These are phyloP conservation scores for Salix dunnii DNA, from an alignment of 345 rosid genomes.

Conservation along the genomic window DNA sequence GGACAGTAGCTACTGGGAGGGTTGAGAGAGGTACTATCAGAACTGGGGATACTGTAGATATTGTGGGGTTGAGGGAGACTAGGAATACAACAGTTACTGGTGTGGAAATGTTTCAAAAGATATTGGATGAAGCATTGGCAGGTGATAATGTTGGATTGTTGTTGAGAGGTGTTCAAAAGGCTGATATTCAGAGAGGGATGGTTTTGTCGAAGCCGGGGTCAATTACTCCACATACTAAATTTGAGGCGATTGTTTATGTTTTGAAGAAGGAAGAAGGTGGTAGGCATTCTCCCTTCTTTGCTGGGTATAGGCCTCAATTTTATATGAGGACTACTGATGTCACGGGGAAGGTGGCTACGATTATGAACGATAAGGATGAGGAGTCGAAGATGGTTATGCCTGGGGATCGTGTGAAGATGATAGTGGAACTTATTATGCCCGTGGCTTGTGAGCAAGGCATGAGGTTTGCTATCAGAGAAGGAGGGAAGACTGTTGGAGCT, in stretches of 20 bases:
- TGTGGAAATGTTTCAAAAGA: conserved; percentile 89
- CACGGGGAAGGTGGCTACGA: conserved; percentile 69
- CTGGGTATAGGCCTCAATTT: conserved; percentile 87
- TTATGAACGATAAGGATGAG: conserved; percentile 88
- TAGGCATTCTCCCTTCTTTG: conserved; percentile 83
- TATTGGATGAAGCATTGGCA: conserved; percentile 80
- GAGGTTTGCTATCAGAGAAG: conserved; percentile 97
- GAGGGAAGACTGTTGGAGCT: conserved; percentile 94
- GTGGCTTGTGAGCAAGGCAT: conserved; percentile 94
- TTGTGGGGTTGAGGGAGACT: conserved; percentile 83
- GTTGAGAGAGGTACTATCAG: conserved; percentile 78
- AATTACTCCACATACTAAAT: conserved; percentile 76
- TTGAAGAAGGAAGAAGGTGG: conserved; percentile 99
- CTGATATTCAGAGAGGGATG: conserved; percentile 93
- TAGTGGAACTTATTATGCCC: conserved; percentile 84
- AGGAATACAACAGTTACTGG: conserved; percentile 72
- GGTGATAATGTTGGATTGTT: conserved; percentile 91
- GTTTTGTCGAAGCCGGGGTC: conserved; percentile 85
- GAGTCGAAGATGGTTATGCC: conserved; percentile 99
- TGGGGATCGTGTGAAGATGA: conserved; percentile 85
- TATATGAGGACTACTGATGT: conserved; percentile 97
- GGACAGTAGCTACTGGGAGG: conserved; percentile 88
- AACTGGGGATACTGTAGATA: conserved; percentile 73
- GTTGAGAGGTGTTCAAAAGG: conserved; percentile 84
- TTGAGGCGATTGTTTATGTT: conserved; percentile 71